Percentiles rank a stretch among this genome's conserved stretches.
phyloP scores from a whole-genome alignment of 108 stramenopile species.

The Nitzschia putrida region DNA sequence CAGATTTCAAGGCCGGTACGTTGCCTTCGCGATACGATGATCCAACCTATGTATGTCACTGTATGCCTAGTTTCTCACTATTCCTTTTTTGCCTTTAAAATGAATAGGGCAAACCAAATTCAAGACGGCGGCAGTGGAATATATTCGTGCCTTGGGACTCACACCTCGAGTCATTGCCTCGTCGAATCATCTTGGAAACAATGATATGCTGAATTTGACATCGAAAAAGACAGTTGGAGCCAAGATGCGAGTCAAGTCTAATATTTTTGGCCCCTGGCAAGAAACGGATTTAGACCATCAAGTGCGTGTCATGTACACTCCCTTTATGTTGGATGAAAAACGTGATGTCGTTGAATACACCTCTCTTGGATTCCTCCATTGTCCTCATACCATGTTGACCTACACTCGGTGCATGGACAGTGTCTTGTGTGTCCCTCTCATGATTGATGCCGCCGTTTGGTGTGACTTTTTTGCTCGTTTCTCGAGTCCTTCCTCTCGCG shows the following conservation, averaged over 20 bases:
- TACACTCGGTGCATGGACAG: slow-evolving; percentile 88
- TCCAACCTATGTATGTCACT: too few relatives aligned
- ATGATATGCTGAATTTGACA: slow-evolving; percentile 88
- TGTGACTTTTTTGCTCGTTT: slow-evolving; percentile 75
- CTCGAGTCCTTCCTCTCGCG: slow-evolving; percentile 37
- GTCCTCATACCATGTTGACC: slow-evolving; percentile 84
- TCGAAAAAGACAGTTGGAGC: slow-evolving; percentile 61
- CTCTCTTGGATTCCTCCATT: slow-evolving; percentile 67
- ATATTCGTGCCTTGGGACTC: slow-evolving; percentile 72
- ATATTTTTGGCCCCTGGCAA: slow-evolving; percentile 82
- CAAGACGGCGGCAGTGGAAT: slow-evolving; percentile 87
- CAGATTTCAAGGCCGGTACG: slow-evolving; percentile 78
- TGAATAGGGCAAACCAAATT: slow-evolving; percentile 75
- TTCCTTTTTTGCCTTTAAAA: neutral
- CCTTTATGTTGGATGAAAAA: slow-evolving; percentile 86
- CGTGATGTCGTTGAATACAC: slow-evolving; percentile 90
- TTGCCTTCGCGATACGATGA: neutral
- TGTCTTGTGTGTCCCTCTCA: slow-evolving; percentile 85
- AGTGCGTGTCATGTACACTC: slow-evolving; percentile 83
- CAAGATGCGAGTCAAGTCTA: slow-evolving; percentile 80
- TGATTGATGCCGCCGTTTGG: slow-evolving; percentile 84
- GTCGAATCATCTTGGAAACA: slow-evolving; percentile 88
- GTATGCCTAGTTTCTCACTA: neutral
- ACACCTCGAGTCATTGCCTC: slow-evolving; percentile 79
- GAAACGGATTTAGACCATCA: slow-evolving; percentile 79